phyloP scores from a whole-genome alignment of 371 early-diverging fungal species.

The Capillidium heterosporum region DNA sequence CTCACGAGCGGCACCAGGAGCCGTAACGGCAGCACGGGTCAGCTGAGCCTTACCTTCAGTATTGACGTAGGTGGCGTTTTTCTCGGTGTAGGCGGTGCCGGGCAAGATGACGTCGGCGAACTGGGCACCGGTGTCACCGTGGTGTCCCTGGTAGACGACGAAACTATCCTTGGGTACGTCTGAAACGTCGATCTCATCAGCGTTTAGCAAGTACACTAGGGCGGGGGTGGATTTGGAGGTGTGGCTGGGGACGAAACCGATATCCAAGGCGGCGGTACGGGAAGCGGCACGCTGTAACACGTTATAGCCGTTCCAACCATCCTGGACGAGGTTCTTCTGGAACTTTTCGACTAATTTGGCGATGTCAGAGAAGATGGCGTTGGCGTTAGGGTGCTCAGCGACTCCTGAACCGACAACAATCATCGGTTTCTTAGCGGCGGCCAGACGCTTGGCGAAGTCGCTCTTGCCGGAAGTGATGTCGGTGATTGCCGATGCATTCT shows the following conservation, averaged over 20 bases:
- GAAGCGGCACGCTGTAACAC: conserved; percentile 77
- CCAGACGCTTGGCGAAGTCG: conserved; percentile 55
- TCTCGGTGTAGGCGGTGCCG: conserved; percentile 93
- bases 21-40: conserved; percentile 81
- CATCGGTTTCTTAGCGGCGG: conserved; percentile 76
- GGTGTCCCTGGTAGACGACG: conserved; percentile 96
- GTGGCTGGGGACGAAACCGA: conserved; percentile 63
- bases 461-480: conserved; percentile 45
- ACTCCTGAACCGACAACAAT: conserved; percentile 76
- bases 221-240: conserved; percentile 17
- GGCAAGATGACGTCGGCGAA: conserved; percentile 91
- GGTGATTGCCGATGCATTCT: conserved; percentile 43
- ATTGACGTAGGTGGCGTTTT: conserved; percentile 85
- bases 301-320: conserved; percentile 78
- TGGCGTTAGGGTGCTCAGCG: conserved; percentile 49
- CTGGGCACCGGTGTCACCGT: conserved; percentile 90
- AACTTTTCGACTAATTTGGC: conserved; percentile 46
- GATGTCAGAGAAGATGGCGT: conserved; percentile 43
- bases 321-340: conserved; percentile 45
- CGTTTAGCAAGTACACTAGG: conserved; percentile 81
- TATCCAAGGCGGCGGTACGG: conserved; percentile 75
- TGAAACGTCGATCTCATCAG: conserved; percentile 58
- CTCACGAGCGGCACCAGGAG: conserved; percentile 83
- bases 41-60: conserved; percentile 89
- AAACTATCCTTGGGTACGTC: conserved; percentile 81